Conservation (phyloP, 768 basidiomycete genomes). For the Lactarius hatsudake region DNA sequence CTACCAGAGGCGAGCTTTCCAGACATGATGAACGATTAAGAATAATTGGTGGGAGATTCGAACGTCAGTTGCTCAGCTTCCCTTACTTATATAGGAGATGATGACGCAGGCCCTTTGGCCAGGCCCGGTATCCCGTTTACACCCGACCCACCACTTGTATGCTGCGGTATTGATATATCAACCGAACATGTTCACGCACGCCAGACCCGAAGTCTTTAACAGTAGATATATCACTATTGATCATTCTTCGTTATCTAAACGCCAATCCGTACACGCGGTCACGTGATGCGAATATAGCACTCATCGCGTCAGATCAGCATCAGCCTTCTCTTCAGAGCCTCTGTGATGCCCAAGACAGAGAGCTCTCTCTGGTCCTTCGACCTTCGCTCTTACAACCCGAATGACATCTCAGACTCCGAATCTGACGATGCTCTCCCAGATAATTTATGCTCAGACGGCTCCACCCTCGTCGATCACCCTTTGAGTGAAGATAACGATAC, state of each 20-base stretch:
- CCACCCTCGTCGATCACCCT: slow-evolving; percentile 31
- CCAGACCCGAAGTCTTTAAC: too few species aligned
- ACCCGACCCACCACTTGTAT: too few species aligned
- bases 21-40: slow-evolving; percentile 19
- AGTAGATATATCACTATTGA: too few species aligned
- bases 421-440: slow-evolving; percentile 22
- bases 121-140: background rate
- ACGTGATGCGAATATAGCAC: background rate
- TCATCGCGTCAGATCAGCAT: background rate
- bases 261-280: background rate
- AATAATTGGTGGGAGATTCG: background rate
- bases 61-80: background rate
- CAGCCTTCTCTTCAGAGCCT: background rate
- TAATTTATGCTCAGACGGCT: slow-evolving; percentile 16
- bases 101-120: slow-evolving; percentile 16
- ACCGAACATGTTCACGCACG: too few species aligned
- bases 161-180: too few species aligned
- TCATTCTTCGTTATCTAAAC: background rate
- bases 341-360: slow-evolving; percentile 13
- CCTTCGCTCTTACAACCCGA: slow-evolving; percentile 30
- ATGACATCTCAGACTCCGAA: slow-evolving; percentile 29
- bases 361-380: slow-evolving; percentile 35
- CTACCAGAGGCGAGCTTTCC: slow-evolving; percentile 29
- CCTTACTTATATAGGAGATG: slow-evolving; percentile 8
- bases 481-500: slow-evolving; percentile 48